Conservation (phyloP, 352 stramenopile genomes). For the Sclerospora graminicola region DNA sequence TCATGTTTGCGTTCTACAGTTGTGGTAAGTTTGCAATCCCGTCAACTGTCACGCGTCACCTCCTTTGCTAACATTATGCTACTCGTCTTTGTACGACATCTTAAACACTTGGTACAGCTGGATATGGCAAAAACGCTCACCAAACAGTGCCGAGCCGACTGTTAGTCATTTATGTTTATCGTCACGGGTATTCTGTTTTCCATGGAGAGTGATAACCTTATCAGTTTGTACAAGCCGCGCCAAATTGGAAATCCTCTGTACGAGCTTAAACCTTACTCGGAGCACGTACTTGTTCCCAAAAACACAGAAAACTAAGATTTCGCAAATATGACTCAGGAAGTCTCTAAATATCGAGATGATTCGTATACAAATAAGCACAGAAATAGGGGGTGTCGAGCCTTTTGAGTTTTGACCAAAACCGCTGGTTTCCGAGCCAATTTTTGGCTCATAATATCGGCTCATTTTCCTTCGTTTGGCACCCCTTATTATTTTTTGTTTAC, state of each 20-base stretch:
- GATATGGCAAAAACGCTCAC: slow-evolving; percentile 78
- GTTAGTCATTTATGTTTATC: slow-evolving; percentile 84
- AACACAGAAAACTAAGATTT: too few species aligned
- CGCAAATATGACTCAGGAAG: too few species aligned
- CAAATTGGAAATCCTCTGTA: slow-evolving; percentile 77
- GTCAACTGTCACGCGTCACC: background rate
- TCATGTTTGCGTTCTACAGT: slow-evolving; percentile 87
- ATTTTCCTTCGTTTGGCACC: too few species aligned
- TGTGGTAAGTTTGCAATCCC: slow-evolving; percentile 32
- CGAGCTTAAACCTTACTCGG: slow-evolving; percentile 45
- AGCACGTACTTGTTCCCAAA: slow-evolving; percentile 72
- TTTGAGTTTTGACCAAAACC: too few species aligned
- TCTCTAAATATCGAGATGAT: too few species aligned
- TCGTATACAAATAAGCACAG: too few species aligned
- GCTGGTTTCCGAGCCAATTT: too few species aligned
- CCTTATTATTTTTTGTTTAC: too few species aligned
- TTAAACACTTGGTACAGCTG: slow-evolving; percentile 83
- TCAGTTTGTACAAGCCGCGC: slow-evolving; percentile 72
- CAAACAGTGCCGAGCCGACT: slow-evolving; percentile 72
- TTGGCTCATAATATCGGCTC: too few species aligned
- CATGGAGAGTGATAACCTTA: slow-evolving; percentile 83
- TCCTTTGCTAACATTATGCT: slow-evolving; percentile 4
- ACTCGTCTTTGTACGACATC: too few species aligned
- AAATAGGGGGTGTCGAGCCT: too few species aligned
- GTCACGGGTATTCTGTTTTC: slow-evolving; percentile 82